Conservation (phyloP, 179 eudicot species). For the Heliamphora pulchella region DNA sequence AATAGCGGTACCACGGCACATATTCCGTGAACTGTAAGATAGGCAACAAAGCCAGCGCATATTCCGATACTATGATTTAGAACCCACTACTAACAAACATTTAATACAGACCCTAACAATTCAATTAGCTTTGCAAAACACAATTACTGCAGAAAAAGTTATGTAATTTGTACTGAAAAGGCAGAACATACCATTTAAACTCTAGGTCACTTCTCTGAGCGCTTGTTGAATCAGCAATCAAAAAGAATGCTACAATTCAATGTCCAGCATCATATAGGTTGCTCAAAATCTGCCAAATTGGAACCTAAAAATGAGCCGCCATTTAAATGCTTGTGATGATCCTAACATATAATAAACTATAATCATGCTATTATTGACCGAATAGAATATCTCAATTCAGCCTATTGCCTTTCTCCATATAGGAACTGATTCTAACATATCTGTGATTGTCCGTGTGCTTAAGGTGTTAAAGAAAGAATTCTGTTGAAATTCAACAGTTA, state of each 20-base stretch:
- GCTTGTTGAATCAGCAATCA: background rate
- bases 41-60: background rate
- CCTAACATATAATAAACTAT: background rate
- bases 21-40: background rate
- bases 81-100: background rate
- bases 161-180: slow-evolving; percentile 10
- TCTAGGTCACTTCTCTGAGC: background rate
- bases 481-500: background rate
- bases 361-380: background rate
- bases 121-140: background rate
- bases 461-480: background rate
- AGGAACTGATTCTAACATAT: background rate
- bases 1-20: too few species aligned
- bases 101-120: background rate
- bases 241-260: background rate
- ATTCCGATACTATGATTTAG: too few species aligned
- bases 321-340: background rate
- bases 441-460: background rate
- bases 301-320: background rate
- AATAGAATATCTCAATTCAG: background rate
- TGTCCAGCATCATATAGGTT: background rate
- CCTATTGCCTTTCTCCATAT: background rate
- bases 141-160: background rate
- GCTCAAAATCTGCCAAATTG: slow-evolving; percentile 7
- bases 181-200: slow-evolving; percentile 6